Conservation (phyloP, 805 yeast genomes). For the Pichia eremophila region DNA sequence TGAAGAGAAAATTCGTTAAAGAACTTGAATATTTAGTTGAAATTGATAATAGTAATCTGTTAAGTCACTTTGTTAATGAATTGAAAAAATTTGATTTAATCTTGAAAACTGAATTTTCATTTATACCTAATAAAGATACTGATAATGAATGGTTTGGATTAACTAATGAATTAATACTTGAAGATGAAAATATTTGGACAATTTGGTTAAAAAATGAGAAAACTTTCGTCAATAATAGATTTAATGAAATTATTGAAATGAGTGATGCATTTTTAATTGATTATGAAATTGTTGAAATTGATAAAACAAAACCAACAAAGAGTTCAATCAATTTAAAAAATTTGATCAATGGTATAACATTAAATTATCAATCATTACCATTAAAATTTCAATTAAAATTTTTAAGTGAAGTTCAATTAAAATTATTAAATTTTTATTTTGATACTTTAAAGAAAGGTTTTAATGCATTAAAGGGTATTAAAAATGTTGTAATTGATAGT, state of each 20-base stretch:
- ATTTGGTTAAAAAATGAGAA: conserved; percentile 49
- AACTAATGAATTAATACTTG: conserved; percentile 22
- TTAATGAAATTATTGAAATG: conserved; percentile 39
- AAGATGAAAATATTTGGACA: conserved; percentile 24
- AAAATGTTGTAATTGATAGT: conserved; percentile 13
- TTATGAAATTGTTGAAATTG: conserved; percentile 37
- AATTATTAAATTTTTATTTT: conserved; percentile 44
- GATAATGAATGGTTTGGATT: conserved; percentile 20
- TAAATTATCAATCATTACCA: conserved; percentile 42
- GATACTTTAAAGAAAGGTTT: conserved; percentile 33
- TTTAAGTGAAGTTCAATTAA: conserved; percentile 48
- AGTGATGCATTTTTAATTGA: conserved; percentile 50
- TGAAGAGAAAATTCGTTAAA: conserved; percentile 33
- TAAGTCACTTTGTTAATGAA: conserved; percentile 53
- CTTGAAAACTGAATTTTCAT: conserved; percentile 32
- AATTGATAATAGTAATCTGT: conserved; percentile 33
- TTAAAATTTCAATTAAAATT: conserved; percentile 47
- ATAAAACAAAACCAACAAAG: conserved; percentile 48
- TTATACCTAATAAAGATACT: conserved; percentile 10
- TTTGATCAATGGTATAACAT: conserved; percentile 47
- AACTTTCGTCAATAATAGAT: conserved; percentile 41
- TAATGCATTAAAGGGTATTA: conserved; percentile 32
- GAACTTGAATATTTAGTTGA: conserved; percentile 10
- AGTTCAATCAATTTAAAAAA: conserved; percentile 51
- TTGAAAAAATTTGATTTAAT: conserved; percentile 48